Evolutionary conservation across 1,284 basidiomycete genomes (phyloP).

Genomic region (Moesziomyces globuligerus): DNA sequence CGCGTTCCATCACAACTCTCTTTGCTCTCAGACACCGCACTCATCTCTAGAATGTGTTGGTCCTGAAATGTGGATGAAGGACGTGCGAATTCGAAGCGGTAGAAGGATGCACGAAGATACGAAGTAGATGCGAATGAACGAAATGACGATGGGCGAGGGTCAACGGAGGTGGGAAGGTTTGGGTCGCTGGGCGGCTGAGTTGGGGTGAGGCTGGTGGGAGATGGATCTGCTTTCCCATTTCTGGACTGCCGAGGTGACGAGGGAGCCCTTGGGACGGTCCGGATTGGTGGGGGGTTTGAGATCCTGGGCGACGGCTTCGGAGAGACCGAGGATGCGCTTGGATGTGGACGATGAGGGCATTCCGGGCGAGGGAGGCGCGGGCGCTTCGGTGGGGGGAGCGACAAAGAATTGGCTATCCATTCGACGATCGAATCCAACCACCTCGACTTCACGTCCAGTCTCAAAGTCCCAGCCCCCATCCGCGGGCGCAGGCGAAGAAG

Average conservation of each 20-base stretch:
- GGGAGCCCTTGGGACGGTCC: slow-evolving; percentile 5
- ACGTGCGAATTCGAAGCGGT: no score
- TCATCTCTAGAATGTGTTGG: no score
- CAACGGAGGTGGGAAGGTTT: no score
- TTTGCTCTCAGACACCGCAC: slow-evolving; percentile 12
- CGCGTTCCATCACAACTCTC: slow-evolving; percentile 6
- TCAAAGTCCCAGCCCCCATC: slow-evolving; percentile 36
- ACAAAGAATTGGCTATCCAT: slow-evolving; percentile 33
- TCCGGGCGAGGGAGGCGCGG: slow-evolving; percentile 12
- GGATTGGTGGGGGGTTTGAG: slow-evolving; percentile 2
- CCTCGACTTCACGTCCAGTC: slow-evolving; percentile 8
- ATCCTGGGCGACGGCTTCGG: slow-evolving; percentile 14
- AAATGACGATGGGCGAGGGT: no score
- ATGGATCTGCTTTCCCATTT: slow-evolving; percentile 44
- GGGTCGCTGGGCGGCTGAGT: not conserved
- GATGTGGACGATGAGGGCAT: slow-evolving; percentile 19
- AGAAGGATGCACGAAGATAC: no score
- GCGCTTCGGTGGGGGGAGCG: not conserved
- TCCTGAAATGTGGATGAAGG: no score
- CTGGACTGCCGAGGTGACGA: slow-evolving; percentile 41
- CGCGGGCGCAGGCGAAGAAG: no score
- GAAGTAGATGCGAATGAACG: no score
- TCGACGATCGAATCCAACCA: slow-evolving; percentile 4
- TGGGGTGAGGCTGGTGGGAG: slow-evolving; percentile 1
- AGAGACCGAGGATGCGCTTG: slow-evolving; percentile 15